Evolutionary conservation across 768 basidiomycete genomes (phyloP).

Genomic region (Mycena latifolia): DNA sequence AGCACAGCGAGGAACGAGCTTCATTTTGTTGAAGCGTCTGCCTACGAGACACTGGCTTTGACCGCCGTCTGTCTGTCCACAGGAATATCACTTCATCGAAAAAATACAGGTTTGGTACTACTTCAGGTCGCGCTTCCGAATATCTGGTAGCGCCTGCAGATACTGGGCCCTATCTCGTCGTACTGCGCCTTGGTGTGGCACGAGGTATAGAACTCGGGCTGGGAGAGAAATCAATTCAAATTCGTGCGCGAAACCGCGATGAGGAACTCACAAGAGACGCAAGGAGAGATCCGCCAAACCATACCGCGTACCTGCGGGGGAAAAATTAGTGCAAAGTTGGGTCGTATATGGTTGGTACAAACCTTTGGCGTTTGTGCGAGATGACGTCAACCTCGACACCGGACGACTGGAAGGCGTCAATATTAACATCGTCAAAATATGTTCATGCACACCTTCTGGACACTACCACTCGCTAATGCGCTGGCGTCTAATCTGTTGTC

Average conservation of each 20-base stretch:
- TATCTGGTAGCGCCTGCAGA: constrained; percentile 93
- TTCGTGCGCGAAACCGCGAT: not conserved
- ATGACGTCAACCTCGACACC: constrained; percentile 99
- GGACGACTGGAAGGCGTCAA: constrained; percentile 72
- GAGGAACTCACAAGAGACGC: constrained; percentile 82
- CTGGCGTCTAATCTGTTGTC: constrained; percentile 89
- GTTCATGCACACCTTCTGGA: constrained; percentile 67
- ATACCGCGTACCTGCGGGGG: constrained; percentile 84
- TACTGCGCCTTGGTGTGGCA: constrained; percentile 97
- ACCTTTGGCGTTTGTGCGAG: constrained; percentile 97
- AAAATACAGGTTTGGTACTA: constrained; percentile 31
- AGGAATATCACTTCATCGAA: constrained; percentile 1
- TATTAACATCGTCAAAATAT: not conserved
- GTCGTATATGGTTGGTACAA: constrained; percentile 35
- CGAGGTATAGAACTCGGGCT: constrained; percentile 96
- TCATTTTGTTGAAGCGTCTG: too few species aligned
- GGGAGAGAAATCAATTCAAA: constrained; percentile 24
- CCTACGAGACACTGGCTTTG: too few species aligned
- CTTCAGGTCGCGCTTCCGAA: constrained; percentile 87
- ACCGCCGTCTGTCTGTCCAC: too few species aligned
- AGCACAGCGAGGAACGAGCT: too few species aligned
- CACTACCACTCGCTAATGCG: constrained; percentile 78
- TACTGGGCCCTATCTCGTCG: constrained; percentile 92
- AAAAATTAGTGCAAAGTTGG: constrained; percentile 15
- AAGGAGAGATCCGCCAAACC: constrained; percentile 97